These are phyloP conservation scores for Hippophae tibetana DNA, from an alignment of 306 rosid genomes.

Conservation along the genomic window DNA sequence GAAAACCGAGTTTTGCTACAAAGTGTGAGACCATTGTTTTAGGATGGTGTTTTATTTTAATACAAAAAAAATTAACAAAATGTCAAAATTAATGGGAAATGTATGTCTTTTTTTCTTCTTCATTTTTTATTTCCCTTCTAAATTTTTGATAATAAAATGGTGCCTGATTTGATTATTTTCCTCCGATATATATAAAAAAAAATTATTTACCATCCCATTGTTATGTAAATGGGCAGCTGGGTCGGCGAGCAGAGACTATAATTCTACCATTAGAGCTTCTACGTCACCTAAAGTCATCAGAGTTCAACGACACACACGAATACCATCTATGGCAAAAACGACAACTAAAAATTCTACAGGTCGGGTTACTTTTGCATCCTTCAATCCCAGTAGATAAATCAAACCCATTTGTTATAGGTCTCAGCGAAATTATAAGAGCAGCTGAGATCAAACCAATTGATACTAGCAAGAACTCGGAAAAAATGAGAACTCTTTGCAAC, in stretches of 20 bases:
- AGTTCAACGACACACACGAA: conserved; percentile 73
- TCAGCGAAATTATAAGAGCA: conserved; percentile 42
- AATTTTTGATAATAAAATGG: no score
- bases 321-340: conserved; percentile 88
- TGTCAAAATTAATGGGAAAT: no score
- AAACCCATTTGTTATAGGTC: conserved; percentile 61
- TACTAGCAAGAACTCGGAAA: conserved; percentile 72
- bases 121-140: no score
- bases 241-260: conserved; percentile 83
- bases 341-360: conserved; percentile 65
- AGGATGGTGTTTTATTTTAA: no score
- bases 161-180: no score
- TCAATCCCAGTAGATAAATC: conserved; percentile 41
- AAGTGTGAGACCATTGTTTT: no score
- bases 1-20: no score
- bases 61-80: no score
- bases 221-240: conserved; percentile 36
- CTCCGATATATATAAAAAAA: no score
- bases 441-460: conserved; percentile 44
- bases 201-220: no score
- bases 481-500: conserved; percentile 76
- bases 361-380: conserved; percentile 72
- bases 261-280: conserved; percentile 85
- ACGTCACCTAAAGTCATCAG: conserved; percentile 73
- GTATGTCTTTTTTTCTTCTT: no score